Percentiles rank a stretch among this genome's conserved stretches.
These are phyloP conservation scores for Neospermospora avenae DNA, from an alignment of 2,329 filamentous ascomycete species.

Conservation along the genomic window DNA sequence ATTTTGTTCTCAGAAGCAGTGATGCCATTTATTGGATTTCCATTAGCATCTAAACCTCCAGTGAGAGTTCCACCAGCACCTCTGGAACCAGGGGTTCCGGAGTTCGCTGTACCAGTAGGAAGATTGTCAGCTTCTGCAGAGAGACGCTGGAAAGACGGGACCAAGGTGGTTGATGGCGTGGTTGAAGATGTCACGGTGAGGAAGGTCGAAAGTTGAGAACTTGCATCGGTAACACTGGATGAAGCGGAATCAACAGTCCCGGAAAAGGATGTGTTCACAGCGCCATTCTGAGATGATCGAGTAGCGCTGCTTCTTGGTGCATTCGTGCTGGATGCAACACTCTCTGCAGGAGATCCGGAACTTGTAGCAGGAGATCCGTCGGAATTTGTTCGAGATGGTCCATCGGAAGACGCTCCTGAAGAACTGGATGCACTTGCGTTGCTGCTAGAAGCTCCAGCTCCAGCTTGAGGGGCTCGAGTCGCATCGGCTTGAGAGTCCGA, in stretches of 20 bases:
- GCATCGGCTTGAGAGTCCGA: neutral
- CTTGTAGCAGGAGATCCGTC: neutral
- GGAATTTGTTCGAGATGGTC: neutral
- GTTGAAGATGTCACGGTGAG: slow-evolving; percentile 1
- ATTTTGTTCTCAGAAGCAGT: neutral
- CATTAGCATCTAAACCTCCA: slow-evolving; percentile 1
- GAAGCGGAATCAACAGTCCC: neutral
- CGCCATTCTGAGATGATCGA: neutral
- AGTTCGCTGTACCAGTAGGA: neutral
- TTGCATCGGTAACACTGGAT: neutral
- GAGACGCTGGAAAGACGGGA: neutral
- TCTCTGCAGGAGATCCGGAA: neutral
- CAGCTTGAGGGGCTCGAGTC: neutral
- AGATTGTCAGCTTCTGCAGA: slow-evolving; percentile 4
- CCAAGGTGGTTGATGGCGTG: neutral
- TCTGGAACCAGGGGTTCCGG: neutral
- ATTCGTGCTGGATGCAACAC: neutral
- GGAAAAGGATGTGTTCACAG: neutral
- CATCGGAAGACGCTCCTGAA: neutral
- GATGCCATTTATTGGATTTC: neutral
- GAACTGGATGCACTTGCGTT: neutral
- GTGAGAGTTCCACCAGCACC: slow-evolving; percentile 1
- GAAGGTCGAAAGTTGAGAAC: neutral
- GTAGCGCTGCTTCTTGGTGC: neutral
- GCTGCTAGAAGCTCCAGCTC: neutral